Evolutionary conservation across 78 protist species (phyloP).

Genomic region (Cavenderia fasciculata): DNA sequence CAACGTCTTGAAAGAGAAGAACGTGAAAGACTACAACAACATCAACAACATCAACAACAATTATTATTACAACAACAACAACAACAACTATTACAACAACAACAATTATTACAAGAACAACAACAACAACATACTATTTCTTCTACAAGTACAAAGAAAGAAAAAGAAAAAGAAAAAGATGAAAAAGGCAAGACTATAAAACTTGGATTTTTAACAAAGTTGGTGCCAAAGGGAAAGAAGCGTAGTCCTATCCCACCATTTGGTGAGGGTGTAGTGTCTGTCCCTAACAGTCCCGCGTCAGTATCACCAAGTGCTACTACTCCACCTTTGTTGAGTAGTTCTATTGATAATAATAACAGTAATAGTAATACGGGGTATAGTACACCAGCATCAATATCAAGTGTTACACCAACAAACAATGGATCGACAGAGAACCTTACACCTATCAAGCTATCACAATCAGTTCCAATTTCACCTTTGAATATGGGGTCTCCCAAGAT

Average conservation of each 20-base stretch:
- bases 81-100: not conserved
- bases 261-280: not conserved
- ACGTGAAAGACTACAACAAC: not conserved
- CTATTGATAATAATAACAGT: no score
- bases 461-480: not conserved
- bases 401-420: not conserved
- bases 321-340: not conserved
- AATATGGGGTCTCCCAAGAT: not conserved
- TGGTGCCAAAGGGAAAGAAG: conserved; percentile 9
- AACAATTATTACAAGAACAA: not conserved
- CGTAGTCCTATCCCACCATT: conserved; percentile 15
- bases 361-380: no score
- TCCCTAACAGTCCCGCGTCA: not conserved
- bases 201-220: not conserved
- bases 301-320: not conserved
- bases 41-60: not conserved
- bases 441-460: not conserved
- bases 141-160: no score
- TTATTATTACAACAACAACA: not conserved
- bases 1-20: not conserved
- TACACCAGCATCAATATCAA: not conserved
- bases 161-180: not conserved
- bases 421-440: not conserved
- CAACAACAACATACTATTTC: not conserved
- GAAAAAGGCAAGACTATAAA: not conserved